Evolutionary conservation across 164 flowering plant genomes (phyloP).

Genomic region (Liquidambar formosana): DNA sequence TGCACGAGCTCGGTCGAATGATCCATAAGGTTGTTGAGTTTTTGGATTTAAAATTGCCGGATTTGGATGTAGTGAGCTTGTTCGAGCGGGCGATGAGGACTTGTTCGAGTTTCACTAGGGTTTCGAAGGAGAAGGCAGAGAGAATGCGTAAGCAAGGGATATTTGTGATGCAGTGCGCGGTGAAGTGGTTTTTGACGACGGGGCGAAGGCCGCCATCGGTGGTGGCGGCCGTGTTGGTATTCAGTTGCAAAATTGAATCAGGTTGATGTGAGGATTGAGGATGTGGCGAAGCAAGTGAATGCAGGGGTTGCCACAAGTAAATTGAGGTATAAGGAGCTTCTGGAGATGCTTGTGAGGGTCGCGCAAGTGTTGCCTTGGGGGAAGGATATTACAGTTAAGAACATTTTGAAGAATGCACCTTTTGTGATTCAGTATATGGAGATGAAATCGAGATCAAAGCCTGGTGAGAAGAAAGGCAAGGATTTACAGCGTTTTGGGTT

Average conservation of each 20-base stretch:
- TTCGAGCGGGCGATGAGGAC: constrained; percentile 42
- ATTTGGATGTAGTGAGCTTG: constrained; percentile 47
- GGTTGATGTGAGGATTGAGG: constrained; percentile 48
- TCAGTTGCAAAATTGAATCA: constrained; percentile 65
- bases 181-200: constrained; percentile 82
- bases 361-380: constrained; percentile 87
- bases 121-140: constrained; percentile 34
- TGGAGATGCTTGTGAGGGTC: constrained; percentile 65
- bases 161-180: constrained; percentile 65
- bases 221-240: constrained; percentile 59
- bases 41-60: constrained; percentile 57
- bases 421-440: constrained; percentile 72
- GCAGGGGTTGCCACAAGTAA: constrained; percentile 46
- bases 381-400: constrained; percentile 68
- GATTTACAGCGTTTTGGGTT: constrained; percentile 15
- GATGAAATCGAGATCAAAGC: constrained; percentile 53
- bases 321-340: constrained; percentile 64
- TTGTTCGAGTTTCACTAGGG: constrained; percentile 28
- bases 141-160: constrained; percentile 64
- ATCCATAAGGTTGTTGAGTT: constrained; percentile 54
- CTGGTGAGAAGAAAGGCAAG: constrained; percentile 21
- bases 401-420: constrained; percentile 58
- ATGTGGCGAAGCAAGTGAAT: constrained; percentile 55
- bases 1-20: constrained; percentile 73
- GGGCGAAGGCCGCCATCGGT: constrained; percentile 75